Conservation (phyloP, 2,329 filamentous ascomycete genomes). For the Colletotrichum salicis region DNA sequence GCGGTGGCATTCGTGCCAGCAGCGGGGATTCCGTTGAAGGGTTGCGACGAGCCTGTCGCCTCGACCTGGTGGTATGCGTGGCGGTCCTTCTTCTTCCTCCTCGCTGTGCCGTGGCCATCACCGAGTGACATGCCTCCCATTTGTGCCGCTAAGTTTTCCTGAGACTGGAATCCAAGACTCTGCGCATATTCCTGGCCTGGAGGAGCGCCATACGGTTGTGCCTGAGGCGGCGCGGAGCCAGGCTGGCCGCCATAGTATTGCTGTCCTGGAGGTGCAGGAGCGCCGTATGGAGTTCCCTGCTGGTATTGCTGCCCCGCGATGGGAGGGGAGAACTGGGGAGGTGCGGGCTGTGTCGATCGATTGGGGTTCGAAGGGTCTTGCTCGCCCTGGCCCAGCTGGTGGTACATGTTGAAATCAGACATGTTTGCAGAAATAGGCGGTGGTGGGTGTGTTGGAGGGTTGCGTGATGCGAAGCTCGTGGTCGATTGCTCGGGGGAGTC, state of each 20-base stretch:
- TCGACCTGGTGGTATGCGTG: slow-evolving; percentile 93
- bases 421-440: slow-evolving; percentile 47
- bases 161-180: slow-evolving; percentile 48
- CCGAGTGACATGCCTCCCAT: slow-evolving; percentile 81
- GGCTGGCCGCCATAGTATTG: slow-evolving; percentile 53
- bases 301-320: slow-evolving; percentile 65
- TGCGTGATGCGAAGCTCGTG: background rate
- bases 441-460: background rate
- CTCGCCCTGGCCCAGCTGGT: slow-evolving; percentile 66
- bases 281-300: slow-evolving; percentile 53
- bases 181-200: slow-evolving; percentile 44
- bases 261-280: slow-evolving; percentile 48
- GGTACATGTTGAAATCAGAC: slow-evolving; percentile 67
- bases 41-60: slow-evolving; percentile 73
- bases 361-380: slow-evolving; percentile 66
- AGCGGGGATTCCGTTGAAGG: slow-evolving; percentile 75
- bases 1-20: slow-evolving; percentile 60
- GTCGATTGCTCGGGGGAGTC: slow-evolving; percentile 4
- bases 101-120: slow-evolving; percentile 60
- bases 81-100: slow-evolving; percentile 91
- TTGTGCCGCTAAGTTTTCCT: slow-evolving; percentile 72
- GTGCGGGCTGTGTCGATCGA: slow-evolving; percentile 59
- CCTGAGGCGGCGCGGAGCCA: slow-evolving; percentile 45
- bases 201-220: slow-evolving; percentile 43
- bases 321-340: slow-evolving; percentile 67